Evolutionary conservation across 208 protist genomes (phyloP).

Genomic region (Wallacemonas sp.): DNA sequence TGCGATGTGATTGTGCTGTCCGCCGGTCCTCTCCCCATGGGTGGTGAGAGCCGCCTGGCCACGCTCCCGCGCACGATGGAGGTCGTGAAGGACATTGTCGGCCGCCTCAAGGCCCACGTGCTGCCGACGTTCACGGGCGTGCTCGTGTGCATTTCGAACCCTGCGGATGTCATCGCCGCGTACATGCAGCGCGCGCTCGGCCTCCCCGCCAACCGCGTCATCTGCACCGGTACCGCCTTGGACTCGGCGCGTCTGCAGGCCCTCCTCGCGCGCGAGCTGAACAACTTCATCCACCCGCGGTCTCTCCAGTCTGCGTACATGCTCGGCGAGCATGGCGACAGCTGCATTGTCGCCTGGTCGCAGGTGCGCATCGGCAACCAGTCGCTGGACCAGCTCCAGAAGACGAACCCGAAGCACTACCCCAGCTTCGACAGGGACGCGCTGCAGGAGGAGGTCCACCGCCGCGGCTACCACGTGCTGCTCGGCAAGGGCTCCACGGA

Average conservation of each 20-base stretch:
- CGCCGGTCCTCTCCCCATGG: conserved; percentile 34
- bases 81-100: conserved; percentile 36
- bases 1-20: conserved; percentile 46
- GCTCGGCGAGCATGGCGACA: conserved; percentile 55
- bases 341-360: conserved; percentile 50
- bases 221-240: conserved; percentile 48
- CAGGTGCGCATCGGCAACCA: conserved; percentile 37
- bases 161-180: conserved; percentile 38
- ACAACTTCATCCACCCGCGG: conserved; percentile 31
- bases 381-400: conserved; percentile 39
- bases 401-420: conserved; percentile 38
- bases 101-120: conserved; percentile 28
- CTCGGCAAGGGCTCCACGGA: conserved; percentile 50
- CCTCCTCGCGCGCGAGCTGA: conserved; percentile 31
- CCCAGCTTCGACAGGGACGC: conserved; percentile 41
- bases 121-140: conserved; percentile 40
- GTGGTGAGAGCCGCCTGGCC: conserved; percentile 33
- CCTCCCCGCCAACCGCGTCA: conserved; percentile 40
- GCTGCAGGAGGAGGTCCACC: conserved; percentile 42
- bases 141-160: conserved; percentile 50
- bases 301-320: conserved; percentile 54
- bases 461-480: conserved; percentile 46
- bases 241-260: conserved; percentile 49
- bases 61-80: conserved; percentile 44
- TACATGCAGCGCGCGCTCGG: conserved; percentile 42